Base-by-base conservation (phyloP, 2,329 filamentous ascomycete genomes). In the Calonectria ilicicola region DNA sequence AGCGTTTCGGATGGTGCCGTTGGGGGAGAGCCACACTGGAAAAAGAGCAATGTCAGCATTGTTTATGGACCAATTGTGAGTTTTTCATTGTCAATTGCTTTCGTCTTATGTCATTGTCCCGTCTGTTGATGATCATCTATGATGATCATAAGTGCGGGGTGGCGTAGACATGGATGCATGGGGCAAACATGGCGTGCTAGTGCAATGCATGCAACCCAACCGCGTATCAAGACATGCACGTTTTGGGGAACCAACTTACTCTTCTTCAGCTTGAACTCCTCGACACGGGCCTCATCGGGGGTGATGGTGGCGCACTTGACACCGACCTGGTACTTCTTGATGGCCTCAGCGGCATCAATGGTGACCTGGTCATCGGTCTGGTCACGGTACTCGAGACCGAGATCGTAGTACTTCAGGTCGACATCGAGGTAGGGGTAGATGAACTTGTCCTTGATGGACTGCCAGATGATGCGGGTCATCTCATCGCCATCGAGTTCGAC, bases 261-360 rank as follows among this genome's bases (percentile, higher is more conserved):
- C 89, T 98, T 93, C 94, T 98, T 99, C 80, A 99, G 91, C 84
- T 98, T 96, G 87, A 98, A 99, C 87, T 98, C 97, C 89, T 98
- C 91, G 35, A 99, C 96, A 84, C 97, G 93, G 76, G 92, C 93
- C 91, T 99, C 97, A 84, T 99, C 97, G 46, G 97, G 97, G 51
- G 97, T 99, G 88, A 99, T 99, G 84, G 97, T 99, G 77, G 97
- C 97, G 86, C 97, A 99, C 91, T 99, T 99, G 88, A 99, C 95
- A 86, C 96, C 97, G 68, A 99, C 97, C 72, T 93, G 95, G 90
- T 98, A 98, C 90, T 98, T 98, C 91, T 98, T 96, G 89, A 98
- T 98, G 51, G 97, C 97, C 88, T 98, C 95, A 69, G 97, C 97
- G 68, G 96, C 94, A 83, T 98, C 97, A 80, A 96, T 85, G 75